phyloP scores from a whole-genome alignment of 202 grass and related monocot genomes.

The Zizania palustris region DNA sequence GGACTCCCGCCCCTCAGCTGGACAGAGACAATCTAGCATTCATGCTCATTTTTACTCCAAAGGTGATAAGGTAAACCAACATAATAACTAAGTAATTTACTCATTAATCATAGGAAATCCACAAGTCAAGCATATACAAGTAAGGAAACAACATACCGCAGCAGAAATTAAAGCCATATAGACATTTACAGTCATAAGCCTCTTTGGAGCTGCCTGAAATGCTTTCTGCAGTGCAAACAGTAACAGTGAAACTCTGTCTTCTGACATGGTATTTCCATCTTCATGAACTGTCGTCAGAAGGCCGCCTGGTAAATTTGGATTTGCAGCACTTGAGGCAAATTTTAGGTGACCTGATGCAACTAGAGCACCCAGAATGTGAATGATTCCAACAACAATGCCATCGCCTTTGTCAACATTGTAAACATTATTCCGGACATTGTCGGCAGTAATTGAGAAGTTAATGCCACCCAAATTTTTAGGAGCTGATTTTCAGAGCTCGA shows the following conservation, averaged over 20 bases:
- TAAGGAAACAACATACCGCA: conserved; percentile 61
- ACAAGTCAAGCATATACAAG: conserved; percentile 24
- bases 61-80: conserved; percentile 29
- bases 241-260: conserved; percentile 79
- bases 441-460: conserved; percentile 83
- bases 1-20: background rate
- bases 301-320: conserved; percentile 48
- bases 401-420: conserved; percentile 94
- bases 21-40: conserved; percentile 16
- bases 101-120: conserved; percentile 21
- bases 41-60: conserved; percentile 17
- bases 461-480: conserved; percentile 81
- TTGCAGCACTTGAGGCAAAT: conserved; percentile 56
- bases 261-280: conserved; percentile 76
- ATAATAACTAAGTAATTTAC: conserved; percentile 1
- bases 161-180: conserved; percentile 93
- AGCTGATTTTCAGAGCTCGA: conserved; percentile 61
- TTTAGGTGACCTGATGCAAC: conserved; percentile 84
- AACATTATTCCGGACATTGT: conserved; percentile 87
- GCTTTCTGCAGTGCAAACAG: conserved; percentile 98
- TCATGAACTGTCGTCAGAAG: conserved; percentile 54
- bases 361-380: conserved; percentile 88
- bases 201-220: conserved; percentile 76
- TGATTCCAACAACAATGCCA: conserved; percentile 92
- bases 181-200: conserved; percentile 91